These are phyloP conservation scores for Mucor lusitanicus DNA, from an alignment of 371 early-diverging fungal species.

Conservation along the genomic window DNA sequence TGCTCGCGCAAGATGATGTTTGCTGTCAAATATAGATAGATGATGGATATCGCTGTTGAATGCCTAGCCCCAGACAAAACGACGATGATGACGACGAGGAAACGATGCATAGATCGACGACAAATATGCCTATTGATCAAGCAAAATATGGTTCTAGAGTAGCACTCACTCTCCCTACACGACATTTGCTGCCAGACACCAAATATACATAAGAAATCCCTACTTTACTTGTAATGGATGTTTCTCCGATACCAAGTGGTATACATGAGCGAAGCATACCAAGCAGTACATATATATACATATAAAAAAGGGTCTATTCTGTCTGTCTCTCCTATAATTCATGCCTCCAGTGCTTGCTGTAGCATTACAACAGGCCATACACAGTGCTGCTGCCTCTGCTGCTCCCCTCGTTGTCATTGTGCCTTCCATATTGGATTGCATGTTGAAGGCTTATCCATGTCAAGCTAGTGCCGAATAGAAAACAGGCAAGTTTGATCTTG, in stretches of 20 bases:
- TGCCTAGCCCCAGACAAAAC: too few relatives aligned
- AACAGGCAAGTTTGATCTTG: not conserved
- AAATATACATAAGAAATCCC: not conserved
- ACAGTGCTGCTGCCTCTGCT: not conserved
- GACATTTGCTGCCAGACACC: not conserved
- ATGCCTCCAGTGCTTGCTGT: not conserved
- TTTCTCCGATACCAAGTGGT: not conserved
- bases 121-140: not conserved
- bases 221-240: not conserved
- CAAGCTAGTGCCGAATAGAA: not conserved
- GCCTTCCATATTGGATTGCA: conserved; percentile 10
- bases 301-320: not conserved
- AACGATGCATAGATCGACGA: not conserved
- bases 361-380: not conserved
- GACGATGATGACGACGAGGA: too few relatives aligned
- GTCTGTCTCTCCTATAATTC: not conserved
- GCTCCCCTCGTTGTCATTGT: conserved; percentile 20
- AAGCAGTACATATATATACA: conserved; percentile 12
- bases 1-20: not conserved
- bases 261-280: not conserved
- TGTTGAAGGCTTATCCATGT: too few relatives aligned
- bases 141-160: not conserved
- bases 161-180: not conserved
- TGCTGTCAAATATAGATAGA: not conserved
- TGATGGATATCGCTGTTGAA: not conserved